phyloP scores from a whole-genome alignment of 78 protist genomes.

The Dictyostelium intermedium region DNA sequence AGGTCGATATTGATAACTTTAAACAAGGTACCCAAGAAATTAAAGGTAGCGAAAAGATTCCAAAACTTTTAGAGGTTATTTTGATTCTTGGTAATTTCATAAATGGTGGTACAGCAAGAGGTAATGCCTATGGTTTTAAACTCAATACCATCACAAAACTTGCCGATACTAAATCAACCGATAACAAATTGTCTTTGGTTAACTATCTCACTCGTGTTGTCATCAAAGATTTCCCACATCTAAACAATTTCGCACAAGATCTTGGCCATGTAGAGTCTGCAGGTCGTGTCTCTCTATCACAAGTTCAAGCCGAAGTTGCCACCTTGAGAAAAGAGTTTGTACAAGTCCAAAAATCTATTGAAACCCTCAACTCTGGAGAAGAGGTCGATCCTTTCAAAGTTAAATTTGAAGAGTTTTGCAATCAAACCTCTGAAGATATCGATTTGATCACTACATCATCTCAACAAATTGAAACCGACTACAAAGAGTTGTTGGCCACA shows the following conservation, averaged over 20 bases:
- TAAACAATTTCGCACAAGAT: slow-evolving; percentile 31
- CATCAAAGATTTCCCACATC: slow-evolving; percentile 37
- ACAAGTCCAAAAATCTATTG: slow-evolving; percentile 42
- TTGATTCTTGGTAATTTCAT: slow-evolving; percentile 79
- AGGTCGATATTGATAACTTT: slow-evolving; percentile 68
- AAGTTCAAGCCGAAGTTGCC: slow-evolving; percentile 32
- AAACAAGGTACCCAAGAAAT: slow-evolving; percentile 46
- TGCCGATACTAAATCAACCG: slow-evolving; percentile 82
- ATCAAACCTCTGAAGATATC: slow-evolving; percentile 37
- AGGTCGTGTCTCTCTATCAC: slow-evolving; percentile 30
- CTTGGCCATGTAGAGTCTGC: slow-evolving; percentile 56
- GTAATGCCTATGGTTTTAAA: slow-evolving; percentile 81
- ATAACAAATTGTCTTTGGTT: slow-evolving; percentile 47
- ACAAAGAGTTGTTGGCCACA: background rate
- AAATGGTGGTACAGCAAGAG: slow-evolving; percentile 82
- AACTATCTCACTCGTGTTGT: slow-evolving; percentile 60
- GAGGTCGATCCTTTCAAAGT: slow-evolving; percentile 26
- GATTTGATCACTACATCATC: slow-evolving; percentile 21
- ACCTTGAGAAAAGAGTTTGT: slow-evolving; percentile 56
- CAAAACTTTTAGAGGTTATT: slow-evolving; percentile 53
- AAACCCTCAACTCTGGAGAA: background rate
- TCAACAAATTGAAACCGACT: slow-evolving; percentile 56
- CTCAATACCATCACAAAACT: slow-evolving; percentile 77
- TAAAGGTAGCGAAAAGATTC: background rate
- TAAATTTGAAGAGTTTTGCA: slow-evolving; percentile 18